Percentiles rank a stretch among this genome's conserved stretches.
These are phyloP conservation scores for Hypoxylon fuscum DNA, from an alignment of 495 filamentous ascomycete genomes.

Conservation along the genomic window DNA sequence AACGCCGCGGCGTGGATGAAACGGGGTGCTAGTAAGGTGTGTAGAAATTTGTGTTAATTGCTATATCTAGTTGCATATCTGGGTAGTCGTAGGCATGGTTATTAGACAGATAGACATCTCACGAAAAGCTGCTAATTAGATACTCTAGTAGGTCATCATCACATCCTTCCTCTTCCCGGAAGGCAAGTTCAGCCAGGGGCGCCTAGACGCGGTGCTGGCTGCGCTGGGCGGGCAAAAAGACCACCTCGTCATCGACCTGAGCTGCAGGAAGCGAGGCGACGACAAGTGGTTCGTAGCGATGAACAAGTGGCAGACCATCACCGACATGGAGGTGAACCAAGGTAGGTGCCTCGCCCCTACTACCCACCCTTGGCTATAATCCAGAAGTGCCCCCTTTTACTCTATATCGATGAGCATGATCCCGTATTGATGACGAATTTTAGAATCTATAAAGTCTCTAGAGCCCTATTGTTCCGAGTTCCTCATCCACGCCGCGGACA, in stretches of 20 bases:
- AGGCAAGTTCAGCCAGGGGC: constrained; percentile 76
- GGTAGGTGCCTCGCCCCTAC: constrained; percentile 62
- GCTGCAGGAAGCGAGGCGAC: constrained; percentile 77
- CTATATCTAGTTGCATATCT: background rate
- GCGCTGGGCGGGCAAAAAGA: constrained; percentile 75
- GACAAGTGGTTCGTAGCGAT: constrained; percentile 91
- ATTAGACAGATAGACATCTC: background rate
- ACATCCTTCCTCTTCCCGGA: constrained; percentile 81
- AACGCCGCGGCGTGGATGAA: constrained; percentile 91
- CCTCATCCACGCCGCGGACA: constrained; percentile 98
- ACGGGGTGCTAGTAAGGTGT: constrained; percentile 87
- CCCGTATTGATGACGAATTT: constrained; percentile 11
- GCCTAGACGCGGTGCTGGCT: constrained; percentile 74
- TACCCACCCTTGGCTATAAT: background rate
- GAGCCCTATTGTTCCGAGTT: constrained; percentile 96
- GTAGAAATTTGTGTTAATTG: constrained; percentile 37
- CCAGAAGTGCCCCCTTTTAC: background rate
- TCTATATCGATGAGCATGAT: background rate
- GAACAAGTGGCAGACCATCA: constrained; percentile 98
- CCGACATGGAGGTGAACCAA: constrained; percentile 90
- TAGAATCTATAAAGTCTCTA: constrained; percentile 79
- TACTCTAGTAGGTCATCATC: constrained; percentile 79
- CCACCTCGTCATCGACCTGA: constrained; percentile 93
- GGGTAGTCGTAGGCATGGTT: background rate
- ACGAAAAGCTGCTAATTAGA: constrained; percentile 13